Conservation (phyloP, 2,329 filamentous ascomycete species). For the Botrytis hyacinthi region DNA sequence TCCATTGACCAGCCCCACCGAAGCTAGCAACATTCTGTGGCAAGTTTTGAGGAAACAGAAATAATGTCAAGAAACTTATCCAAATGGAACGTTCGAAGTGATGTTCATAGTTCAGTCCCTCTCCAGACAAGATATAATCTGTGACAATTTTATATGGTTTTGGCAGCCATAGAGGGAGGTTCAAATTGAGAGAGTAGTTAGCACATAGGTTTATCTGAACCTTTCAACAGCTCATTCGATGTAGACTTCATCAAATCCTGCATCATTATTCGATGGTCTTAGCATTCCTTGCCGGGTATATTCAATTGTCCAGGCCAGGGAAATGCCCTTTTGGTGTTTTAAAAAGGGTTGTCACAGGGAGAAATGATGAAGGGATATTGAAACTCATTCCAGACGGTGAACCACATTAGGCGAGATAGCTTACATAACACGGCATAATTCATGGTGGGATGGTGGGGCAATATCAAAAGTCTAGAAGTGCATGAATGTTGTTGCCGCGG, state of each 20-base stretch:
- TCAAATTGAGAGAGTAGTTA: not conserved
- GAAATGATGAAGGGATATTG: constrained; percentile 6
- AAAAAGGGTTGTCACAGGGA: constrained; percentile 11
- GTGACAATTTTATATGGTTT: not conserved
- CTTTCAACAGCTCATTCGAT: not conserved
- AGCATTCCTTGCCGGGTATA: constrained; percentile 19
- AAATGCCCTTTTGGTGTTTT: not conserved
- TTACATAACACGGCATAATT: constrained; percentile 15
- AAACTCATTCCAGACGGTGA: not conserved
- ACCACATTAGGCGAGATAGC: not conserved
- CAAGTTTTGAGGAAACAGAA: not conserved
- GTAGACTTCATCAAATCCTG: not conserved
- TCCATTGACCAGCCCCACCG: constrained; percentile 25
- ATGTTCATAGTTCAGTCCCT: too few relatives aligned
- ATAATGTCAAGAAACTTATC: not conserved
- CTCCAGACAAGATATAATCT: not conserved
- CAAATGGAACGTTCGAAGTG: not conserved
- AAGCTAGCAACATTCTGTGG: not conserved
- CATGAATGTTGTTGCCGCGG: not conserved
- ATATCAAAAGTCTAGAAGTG: constrained; percentile 8
- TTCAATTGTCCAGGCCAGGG: constrained; percentile 1
- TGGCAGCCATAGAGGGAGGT: not conserved
- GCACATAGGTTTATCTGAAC: not conserved
- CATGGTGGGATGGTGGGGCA: constrained; percentile 4
- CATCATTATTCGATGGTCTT: constrained; percentile 5